Evolutionary conservation across 331 rosid species (phyloP).

Genomic region (Malus hybrid): DNA sequence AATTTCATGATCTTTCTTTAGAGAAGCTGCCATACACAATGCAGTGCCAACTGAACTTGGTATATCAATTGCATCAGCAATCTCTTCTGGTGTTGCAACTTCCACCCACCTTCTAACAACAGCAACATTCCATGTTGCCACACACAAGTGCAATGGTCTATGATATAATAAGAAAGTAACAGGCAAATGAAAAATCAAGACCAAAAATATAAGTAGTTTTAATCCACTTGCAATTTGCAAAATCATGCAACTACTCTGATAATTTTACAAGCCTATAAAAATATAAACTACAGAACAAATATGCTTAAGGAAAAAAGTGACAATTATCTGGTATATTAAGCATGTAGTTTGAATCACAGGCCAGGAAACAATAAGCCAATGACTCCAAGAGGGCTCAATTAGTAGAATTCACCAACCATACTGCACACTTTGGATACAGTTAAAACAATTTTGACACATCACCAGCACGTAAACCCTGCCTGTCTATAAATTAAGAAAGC

Average conservation of each 20-base stretch:
- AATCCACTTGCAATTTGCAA: background rate
- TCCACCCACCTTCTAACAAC: conserved; percentile 95
- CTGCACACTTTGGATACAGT: background rate
- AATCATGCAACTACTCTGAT: background rate
- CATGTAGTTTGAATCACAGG: background rate
- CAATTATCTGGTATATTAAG: background rate
- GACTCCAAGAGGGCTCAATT: background rate
- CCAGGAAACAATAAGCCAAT: background rate
- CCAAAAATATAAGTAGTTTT: background rate
- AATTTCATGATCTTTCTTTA: conserved; percentile 87
- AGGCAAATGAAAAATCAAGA: conserved; percentile 2
- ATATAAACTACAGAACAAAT: background rate
- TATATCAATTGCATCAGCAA: conserved; percentile 77
- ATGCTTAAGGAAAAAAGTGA: background rate
- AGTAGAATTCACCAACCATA: background rate
- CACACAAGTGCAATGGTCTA: conserved; percentile 98
- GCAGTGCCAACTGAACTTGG: conserved; percentile 82
- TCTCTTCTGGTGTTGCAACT: conserved; percentile 71
- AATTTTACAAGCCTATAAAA: background rate
- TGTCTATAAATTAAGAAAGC: background rate
- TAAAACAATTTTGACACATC: background rate
- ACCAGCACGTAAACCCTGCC: background rate
- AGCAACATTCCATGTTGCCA: conserved; percentile 86
- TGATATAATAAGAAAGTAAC: conserved; percentile 23
- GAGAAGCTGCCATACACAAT: conserved; percentile 94